A percentile compares a stretch with the other conserved stretches of the same genome.
Conservation (phyloP, 2,329 filamentous ascomycete genomes). For the Fusarium subglutinans region DNA sequence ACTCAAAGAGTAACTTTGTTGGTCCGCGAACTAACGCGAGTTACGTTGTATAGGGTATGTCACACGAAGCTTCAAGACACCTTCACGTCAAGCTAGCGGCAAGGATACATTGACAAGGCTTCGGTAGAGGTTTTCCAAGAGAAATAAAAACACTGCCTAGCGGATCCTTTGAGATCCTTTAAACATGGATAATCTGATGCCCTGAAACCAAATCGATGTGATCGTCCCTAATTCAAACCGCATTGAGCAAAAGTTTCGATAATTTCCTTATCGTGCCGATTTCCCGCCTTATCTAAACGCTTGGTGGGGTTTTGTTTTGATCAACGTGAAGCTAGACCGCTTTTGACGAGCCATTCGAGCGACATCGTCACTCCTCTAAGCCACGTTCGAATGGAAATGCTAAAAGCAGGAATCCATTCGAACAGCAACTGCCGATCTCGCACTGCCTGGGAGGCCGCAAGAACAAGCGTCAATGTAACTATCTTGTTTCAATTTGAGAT, state of each 20-base stretch:
- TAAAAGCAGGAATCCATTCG: background rate
- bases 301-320: background rate
- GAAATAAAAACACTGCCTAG: background rate
- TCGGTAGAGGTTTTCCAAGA: background rate
- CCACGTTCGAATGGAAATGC: constrained; percentile 1
- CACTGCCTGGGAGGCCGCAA: constrained; percentile 4
- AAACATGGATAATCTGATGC: background rate
- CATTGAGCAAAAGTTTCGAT: background rate
- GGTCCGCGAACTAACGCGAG: background rate
- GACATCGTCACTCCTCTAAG: background rate
- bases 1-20: background rate
- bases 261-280: background rate
- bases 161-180: background rate
- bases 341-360: constrained; percentile 1
- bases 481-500: background rate
- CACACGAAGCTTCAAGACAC: background rate
- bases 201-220: background rate
- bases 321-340: background rate
- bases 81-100: background rate
- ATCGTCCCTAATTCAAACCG: background rate
- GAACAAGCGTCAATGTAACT: background rate
- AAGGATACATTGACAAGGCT: background rate
- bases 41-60: background rate
- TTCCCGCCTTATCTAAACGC: constrained; percentile 11
- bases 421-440: background rate